Percentiles rank a stretch among this genome's conserved stretches.
phyloP scores from a whole-genome alignment of 768 basidiomycete genomes.

The Pisolithus sp. region DNA sequence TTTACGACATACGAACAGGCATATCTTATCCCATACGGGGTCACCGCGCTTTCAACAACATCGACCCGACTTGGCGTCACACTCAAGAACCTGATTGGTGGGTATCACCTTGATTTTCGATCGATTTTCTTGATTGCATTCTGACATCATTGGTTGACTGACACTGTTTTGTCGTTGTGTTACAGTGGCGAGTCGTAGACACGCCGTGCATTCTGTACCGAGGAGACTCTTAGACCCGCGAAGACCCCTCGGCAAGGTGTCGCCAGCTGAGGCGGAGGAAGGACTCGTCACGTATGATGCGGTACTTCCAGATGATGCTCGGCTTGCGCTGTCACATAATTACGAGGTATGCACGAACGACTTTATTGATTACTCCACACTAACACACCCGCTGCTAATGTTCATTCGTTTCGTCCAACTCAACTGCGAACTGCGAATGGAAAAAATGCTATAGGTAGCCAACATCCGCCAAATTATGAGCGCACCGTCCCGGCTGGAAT shows the following conservation, averaged over 20 bases:
- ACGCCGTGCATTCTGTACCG: conserved; percentile 71
- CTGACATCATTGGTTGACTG: background rate
- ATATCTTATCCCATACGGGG: conserved; percentile 61
- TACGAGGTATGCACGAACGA: conserved; percentile 37
- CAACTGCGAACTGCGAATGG: background rate
- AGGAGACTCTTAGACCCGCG: conserved; percentile 76
- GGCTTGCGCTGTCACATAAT: conserved; percentile 48
- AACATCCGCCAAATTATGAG: conserved; percentile 66
- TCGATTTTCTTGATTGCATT: background rate
- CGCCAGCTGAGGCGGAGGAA: conserved; percentile 77
- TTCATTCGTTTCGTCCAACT: background rate
- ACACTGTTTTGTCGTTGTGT: background rate
- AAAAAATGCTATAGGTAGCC: conserved; percentile 43
- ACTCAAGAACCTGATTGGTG: conserved; percentile 80
- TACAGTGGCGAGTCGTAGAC: conserved; percentile 68
- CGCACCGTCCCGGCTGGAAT: conserved; percentile 82
- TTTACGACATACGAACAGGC: conserved; percentile 61
- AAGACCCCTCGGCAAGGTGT: conserved; percentile 69
- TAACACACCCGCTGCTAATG: background rate
- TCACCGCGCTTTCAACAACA: conserved; percentile 69
- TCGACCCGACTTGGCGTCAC: conserved; percentile 86
- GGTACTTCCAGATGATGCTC: conserved; percentile 62
- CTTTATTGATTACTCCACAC: background rate
- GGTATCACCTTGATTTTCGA: conserved; percentile 17
- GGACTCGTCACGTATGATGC: conserved; percentile 82